Conservation (phyloP, 805 yeast genomes). For the Lipomyces kockii region DNA sequence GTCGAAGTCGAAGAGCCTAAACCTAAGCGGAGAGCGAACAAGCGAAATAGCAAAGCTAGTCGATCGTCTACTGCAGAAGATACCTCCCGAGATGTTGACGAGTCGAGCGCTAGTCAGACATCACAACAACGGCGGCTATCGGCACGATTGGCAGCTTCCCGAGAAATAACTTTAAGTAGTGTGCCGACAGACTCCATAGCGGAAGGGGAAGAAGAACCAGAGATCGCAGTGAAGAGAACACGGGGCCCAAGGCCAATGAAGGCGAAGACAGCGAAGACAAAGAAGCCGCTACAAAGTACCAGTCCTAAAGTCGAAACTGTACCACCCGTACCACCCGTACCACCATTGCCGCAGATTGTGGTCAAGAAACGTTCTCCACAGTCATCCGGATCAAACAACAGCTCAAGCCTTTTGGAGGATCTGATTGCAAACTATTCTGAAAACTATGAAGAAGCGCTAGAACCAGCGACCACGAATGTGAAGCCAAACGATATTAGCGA, state of each 20-base stretch:
- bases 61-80: slow-evolving; percentile 12
- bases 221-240: slow-evolving; percentile 17
- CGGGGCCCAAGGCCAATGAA: slow-evolving; percentile 34
- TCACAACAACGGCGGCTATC: slow-evolving; percentile 6
- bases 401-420: slow-evolving; percentile 2
- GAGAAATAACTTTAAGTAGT: slow-evolving; percentile 13
- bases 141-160: slow-evolving; percentile 8
- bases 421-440: slow-evolving; percentile 10
- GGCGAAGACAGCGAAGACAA: slow-evolving; percentile 20
- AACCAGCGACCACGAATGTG: background rate
- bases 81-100: background rate
- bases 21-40: slow-evolving; percentile 20
- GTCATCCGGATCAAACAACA: background rate
- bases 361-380: background rate
- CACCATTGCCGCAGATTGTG: slow-evolving; percentile 14
- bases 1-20: slow-evolving; percentile 16
- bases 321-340: slow-evolving; percentile 24
- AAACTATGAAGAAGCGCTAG: background rate
- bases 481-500: background rate
- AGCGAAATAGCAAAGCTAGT: slow-evolving; percentile 13
- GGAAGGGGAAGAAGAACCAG: slow-evolving; percentile 23
- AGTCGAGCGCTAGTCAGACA: background rate
- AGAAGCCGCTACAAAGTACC: background rate
- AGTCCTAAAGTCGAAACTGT: background rate
- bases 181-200: slow-evolving; percentile 15